Evolutionary conservation across 805 yeast species (phyloP).

Genomic region (Metschnikowia santaceciliae): DNA sequence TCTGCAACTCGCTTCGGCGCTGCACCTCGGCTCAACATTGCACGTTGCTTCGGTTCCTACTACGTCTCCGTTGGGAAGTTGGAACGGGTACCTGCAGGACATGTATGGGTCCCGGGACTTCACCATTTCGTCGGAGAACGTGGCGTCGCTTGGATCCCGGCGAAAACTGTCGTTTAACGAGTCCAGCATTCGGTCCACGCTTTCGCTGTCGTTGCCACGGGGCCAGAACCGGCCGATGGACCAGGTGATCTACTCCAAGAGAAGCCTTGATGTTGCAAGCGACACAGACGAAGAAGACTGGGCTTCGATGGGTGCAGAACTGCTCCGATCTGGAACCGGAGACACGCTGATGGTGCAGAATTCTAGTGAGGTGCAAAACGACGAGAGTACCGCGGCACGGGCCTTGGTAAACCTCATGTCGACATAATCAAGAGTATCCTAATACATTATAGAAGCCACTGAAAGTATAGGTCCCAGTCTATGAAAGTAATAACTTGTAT

Average conservation of each 20-base stretch:
- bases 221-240: conserved; percentile 5
- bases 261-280: conserved; percentile 22
- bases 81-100: conserved; percentile 16
- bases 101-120: conserved; percentile 8
- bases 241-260: conserved; percentile 3
- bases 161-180: conserved; percentile 43
- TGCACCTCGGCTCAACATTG: neutral
- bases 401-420: conserved; percentile 60
- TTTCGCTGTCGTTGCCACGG: conserved; percentile 25
- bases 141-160: conserved; percentile 22
- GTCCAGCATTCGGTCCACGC: conserved; percentile 40
- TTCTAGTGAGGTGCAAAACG: conserved; percentile 20
- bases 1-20: conserved; percentile 19
- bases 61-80: conserved; percentile 24
- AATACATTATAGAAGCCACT: no score
- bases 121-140: conserved; percentile 17
- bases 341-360: conserved; percentile 6
- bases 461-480: no score
- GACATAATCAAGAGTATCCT: neutral
- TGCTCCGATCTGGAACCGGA: conserved; percentile 39
- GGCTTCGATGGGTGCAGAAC: conserved; percentile 82
- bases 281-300: conserved; percentile 98
- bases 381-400: conserved; percentile 54
- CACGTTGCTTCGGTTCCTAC: conserved; percentile 18
- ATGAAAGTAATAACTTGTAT: no score